Evolutionary conservation across 306 rosid species (phyloP).

Genomic region (Vicia sativa): DNA sequence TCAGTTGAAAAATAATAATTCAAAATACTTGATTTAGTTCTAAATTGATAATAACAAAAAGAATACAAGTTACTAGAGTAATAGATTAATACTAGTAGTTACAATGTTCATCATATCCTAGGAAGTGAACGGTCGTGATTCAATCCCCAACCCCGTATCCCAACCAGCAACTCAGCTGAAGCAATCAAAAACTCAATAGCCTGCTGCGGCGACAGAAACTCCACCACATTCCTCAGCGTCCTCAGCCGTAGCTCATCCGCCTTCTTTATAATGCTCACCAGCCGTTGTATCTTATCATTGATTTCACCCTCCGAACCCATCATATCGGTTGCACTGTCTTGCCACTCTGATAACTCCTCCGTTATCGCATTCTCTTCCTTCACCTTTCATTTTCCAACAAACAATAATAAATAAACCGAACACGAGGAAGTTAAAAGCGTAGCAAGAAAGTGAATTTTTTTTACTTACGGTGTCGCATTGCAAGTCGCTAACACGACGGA

Average conservation of each 20-base stretch:
- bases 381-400: slow-evolving; percentile 38
- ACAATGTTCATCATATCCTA: not conserved
- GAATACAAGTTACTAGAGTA: too few species aligned
- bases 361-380: slow-evolving; percentile 78
- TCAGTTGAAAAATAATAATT: too few species aligned
- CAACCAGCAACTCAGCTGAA: slow-evolving; percentile 69
- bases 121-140: slow-evolving; percentile 58
- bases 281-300: slow-evolving; percentile 46
- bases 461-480: slow-evolving; percentile 72
- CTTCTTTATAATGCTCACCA: slow-evolving; percentile 53
- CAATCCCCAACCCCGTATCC: slow-evolving; percentile 71
- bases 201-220: slow-evolving; percentile 68
- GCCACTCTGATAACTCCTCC: slow-evolving; percentile 86
- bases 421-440: not conserved
- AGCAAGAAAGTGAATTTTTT: not conserved
- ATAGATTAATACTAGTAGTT: too few species aligned
- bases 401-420: too few species aligned
- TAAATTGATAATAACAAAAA: too few species aligned
- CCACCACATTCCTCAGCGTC: slow-evolving; percentile 63
- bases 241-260: slow-evolving; percentile 82
- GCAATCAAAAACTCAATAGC: slow-evolving; percentile 74
- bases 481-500: slow-evolving; percentile 72
- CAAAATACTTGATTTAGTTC: too few species aligned
- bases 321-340: slow-evolving; percentile 67
- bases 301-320: slow-evolving; percentile 38